These are phyloP conservation scores for Myxozyma geophila DNA, from an alignment of 805 yeast species.

Conservation along the genomic window DNA sequence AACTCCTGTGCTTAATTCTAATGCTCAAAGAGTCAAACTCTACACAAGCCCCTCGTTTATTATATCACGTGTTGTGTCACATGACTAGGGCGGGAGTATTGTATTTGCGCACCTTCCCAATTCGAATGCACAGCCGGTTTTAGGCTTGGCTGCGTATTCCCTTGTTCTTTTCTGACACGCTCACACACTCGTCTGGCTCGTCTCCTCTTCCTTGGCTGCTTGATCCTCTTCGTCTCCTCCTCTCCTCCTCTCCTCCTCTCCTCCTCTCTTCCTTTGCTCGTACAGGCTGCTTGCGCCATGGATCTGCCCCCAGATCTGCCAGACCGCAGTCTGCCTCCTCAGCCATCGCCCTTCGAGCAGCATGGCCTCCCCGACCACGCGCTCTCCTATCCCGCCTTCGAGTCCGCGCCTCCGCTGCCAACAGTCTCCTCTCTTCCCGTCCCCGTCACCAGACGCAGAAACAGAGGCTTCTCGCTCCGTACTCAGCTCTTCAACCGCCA, in stretches of 20 bases:
- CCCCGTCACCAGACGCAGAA: conserved; percentile 16
- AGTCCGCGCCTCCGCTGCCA: conserved; percentile 9
- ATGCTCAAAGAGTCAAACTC: too few species aligned
- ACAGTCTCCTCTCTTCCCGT: conserved; percentile 5
- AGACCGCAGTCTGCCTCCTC: neutral
- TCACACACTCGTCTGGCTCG: too few species aligned
- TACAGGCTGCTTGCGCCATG: neutral
- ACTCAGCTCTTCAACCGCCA: conserved; percentile 63
- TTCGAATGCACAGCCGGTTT: too few species aligned
- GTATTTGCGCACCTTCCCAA: too few species aligned
- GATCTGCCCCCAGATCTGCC: neutral
- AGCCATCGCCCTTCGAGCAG: neutral
- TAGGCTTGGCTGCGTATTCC: too few species aligned
- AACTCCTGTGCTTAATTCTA: too few species aligned
- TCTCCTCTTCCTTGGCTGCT: too few species aligned
- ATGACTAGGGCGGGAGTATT: too few species aligned
- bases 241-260: neutral
- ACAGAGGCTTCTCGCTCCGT: conserved; percentile 67
- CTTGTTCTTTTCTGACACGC: too few species aligned
- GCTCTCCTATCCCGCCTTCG: neutral
- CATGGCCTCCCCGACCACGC: neutral
- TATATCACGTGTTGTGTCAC: too few species aligned
- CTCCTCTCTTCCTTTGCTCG: neutral
- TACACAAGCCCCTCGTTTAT: too few species aligned
- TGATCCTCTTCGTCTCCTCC: neutral